phyloP scores from a whole-genome alignment of 2,329 filamentous ascomycete species.

The Cadophora sp. region DNA sequence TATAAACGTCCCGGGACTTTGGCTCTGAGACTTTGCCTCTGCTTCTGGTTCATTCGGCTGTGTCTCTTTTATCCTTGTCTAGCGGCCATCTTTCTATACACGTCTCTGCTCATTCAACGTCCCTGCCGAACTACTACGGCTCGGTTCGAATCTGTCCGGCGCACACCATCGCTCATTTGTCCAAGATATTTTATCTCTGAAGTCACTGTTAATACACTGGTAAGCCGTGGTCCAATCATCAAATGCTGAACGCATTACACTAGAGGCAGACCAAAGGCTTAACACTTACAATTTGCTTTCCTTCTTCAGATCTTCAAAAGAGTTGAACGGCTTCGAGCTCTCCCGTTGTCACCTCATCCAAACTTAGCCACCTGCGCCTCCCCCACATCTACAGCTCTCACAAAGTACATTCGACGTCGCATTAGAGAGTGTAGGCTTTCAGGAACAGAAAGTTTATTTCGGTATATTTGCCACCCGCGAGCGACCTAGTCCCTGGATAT shows the following conservation, averaged over 20 bases:
- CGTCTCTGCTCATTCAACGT: background rate
- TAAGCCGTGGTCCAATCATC: slow-evolving; percentile 32
- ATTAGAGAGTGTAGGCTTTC: background rate
- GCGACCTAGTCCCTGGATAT: background rate
- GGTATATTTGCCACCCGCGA: background rate
- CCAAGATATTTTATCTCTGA: background rate
- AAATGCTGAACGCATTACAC: background rate
- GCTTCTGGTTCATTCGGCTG: background rate
- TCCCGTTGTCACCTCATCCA: slow-evolving; percentile 6
- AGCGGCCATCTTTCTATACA: slow-evolving; percentile 16
- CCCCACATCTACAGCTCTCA: background rate
- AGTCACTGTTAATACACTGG: background rate
- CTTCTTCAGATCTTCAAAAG: slow-evolving; percentile 5
- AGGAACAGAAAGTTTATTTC: slow-evolving; percentile 6
- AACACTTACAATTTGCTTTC: slow-evolving; percentile 21
- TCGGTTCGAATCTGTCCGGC: slow-evolving; percentile 15
- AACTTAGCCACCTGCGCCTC: background rate
- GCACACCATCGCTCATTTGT: slow-evolving; percentile 6
- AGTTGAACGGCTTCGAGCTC: slow-evolving; percentile 21
- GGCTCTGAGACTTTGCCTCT: slow-evolving; percentile 8
- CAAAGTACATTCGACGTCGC: slow-evolving; percentile 1
- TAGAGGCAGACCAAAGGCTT: slow-evolving; percentile 27
- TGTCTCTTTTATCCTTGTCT: slow-evolving; percentile 19
- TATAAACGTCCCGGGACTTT: slow-evolving; percentile 19
- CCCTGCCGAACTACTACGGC: slow-evolving; percentile 2